Conservation (phyloP, 1,284 basidiomycete genomes). For the Phylloboletellus chloephorus region DNA sequence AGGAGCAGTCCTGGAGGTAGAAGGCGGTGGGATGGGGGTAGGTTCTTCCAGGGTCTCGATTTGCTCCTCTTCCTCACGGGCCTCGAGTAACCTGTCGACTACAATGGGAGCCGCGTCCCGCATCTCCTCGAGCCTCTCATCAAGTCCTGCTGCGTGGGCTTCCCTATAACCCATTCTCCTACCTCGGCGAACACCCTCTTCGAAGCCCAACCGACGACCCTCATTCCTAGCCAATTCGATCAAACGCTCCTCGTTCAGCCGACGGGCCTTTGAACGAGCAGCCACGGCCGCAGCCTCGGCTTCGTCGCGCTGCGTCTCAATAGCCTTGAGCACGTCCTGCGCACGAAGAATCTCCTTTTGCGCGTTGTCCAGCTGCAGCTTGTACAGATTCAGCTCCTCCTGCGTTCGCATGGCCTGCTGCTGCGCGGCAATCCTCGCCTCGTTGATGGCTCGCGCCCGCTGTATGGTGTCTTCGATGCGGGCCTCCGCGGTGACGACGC, state of each 20-base stretch:
- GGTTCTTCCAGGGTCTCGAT: slow-evolving; percentile 17
- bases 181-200: slow-evolving; percentile 49
- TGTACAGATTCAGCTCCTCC: slow-evolving; percentile 56
- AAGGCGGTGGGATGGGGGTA: slow-evolving; percentile 20
- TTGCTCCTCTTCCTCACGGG: slow-evolving; percentile 20
- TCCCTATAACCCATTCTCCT: slow-evolving; percentile 34
- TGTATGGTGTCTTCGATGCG: slow-evolving; percentile 44
- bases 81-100: slow-evolving; percentile 28
- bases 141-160: slow-evolving; percentile 13
- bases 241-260: slow-evolving; percentile 42
- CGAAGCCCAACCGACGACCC: slow-evolving; percentile 48
- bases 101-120: slow-evolving; percentile 18
- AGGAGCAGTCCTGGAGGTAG: slow-evolving; percentile 16
- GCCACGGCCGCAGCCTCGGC: slow-evolving; percentile 45
- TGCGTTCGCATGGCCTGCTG: slow-evolving; percentile 45
- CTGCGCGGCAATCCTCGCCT: slow-evolving; percentile 46
- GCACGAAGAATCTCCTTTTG: slow-evolving; percentile 53
- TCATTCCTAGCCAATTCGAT: slow-evolving; percentile 48
- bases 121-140: slow-evolving; percentile 17
- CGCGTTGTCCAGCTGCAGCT: slow-evolving; percentile 58
- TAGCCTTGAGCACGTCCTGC: slow-evolving; percentile 38
- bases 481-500: slow-evolving; percentile 49
- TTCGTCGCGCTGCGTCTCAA: slow-evolving; percentile 46
- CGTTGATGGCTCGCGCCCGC: slow-evolving; percentile 48
- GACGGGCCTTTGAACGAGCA: slow-evolving; percentile 43